phyloP scores from a whole-genome alignment of 768 basidiomycete genomes.

The Agaricus blazei region DNA sequence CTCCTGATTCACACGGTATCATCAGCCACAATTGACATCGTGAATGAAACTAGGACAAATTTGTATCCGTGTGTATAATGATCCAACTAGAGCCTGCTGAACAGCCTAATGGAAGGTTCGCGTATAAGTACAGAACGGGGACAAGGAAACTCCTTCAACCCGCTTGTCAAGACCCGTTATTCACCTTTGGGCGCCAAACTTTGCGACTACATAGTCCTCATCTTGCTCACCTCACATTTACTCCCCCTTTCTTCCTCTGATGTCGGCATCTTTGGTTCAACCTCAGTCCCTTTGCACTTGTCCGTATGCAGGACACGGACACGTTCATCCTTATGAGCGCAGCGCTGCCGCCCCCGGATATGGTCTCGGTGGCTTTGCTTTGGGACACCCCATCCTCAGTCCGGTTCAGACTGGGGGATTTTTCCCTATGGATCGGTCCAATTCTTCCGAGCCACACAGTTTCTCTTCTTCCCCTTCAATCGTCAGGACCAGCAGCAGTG shows the following conservation, averaged over 20 bases:
- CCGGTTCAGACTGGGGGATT: neutral
- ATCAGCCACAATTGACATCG: too few species aligned
- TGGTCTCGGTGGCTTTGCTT: neutral
- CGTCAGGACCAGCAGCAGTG: neutral
- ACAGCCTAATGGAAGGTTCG: too few species aligned
- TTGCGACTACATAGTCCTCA: too few species aligned
- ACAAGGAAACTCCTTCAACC: too few species aligned
- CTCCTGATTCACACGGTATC: too few species aligned
- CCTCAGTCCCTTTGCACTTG: neutral
- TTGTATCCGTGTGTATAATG: too few species aligned
- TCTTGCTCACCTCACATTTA: neutral
- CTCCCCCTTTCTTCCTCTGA: neutral
- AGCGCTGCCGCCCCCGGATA: neutral
- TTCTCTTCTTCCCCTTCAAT: neutral
- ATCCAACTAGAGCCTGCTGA: too few species aligned
- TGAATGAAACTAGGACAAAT: too few species aligned
- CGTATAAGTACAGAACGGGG: too few species aligned
- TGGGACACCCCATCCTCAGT: neutral
- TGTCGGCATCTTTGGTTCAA: conserved; percentile 4
- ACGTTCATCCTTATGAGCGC: neutral
- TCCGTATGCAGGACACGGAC: neutral
- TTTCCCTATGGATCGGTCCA: neutral
- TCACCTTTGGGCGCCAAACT: too few species aligned
- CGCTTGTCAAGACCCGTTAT: too few species aligned
- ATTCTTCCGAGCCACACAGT: neutral